Evolutionary conservation across 768 basidiomycete species (phyloP).

Genomic region (Pleurotus pulmonarius): DNA sequence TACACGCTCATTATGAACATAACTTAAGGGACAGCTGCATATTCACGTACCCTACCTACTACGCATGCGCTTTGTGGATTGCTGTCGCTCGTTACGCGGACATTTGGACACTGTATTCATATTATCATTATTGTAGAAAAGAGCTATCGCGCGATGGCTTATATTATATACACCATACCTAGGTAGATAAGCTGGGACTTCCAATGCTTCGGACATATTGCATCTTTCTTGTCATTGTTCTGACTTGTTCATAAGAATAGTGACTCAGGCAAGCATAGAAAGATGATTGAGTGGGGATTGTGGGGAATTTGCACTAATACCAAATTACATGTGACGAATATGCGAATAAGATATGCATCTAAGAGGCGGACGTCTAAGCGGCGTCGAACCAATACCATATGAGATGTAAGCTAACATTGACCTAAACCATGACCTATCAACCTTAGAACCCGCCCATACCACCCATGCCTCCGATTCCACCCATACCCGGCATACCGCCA

Average conservation of each 20-base stretch:
- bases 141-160: neutral
- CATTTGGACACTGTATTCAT: constrained; percentile 3
- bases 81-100: neutral
- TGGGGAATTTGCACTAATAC: neutral
- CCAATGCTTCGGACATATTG: neutral
- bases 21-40: neutral
- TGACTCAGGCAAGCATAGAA: neutral
- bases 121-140: neutral
- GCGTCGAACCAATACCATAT: neutral
- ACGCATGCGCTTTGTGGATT: neutral
- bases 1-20: neutral
- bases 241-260: neutral
- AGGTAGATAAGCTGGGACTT: neutral
- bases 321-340: constrained; percentile 1
- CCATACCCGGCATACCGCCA: constrained; percentile 43
- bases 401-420: neutral
- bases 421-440: neutral
- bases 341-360: constrained; percentile 3
- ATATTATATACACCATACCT: neutral
- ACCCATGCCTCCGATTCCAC: constrained; percentile 26
- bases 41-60: neutral
- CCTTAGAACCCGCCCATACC: constrained; percentile 29
- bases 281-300: neutral
- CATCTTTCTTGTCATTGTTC: neutral
- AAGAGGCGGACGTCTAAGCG: neutral